phyloP scores from a whole-genome alignment of 2,329 filamentous ascomycete species.

The Rhynchosporium secalis region DNA sequence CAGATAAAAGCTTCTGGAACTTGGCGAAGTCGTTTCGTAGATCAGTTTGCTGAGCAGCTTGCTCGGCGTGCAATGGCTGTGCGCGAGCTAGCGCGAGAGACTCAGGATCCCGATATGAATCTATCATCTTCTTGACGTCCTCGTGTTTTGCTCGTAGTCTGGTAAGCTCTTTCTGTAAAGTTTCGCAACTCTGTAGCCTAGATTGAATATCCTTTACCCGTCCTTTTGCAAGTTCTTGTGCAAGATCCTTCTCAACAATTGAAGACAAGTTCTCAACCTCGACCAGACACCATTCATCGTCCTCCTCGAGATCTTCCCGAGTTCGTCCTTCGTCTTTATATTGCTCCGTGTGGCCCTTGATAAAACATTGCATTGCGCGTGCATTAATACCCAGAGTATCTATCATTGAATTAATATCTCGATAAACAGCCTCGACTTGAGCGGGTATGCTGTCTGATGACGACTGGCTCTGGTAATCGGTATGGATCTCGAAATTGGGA shows the following conservation, averaged over 20 bases:
- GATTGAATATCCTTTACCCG: slow-evolving; percentile 66
- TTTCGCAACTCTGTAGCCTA: slow-evolving; percentile 67
- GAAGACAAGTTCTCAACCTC: slow-evolving; percentile 70
- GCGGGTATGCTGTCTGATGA: slow-evolving; percentile 55
- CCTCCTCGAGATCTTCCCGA: slow-evolving; percentile 67
- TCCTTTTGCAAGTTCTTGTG: slow-evolving; percentile 63
- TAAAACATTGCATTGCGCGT: slow-evolving; percentile 56
- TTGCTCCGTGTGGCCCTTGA: slow-evolving; percentile 65
- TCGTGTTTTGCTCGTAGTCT: slow-evolving; percentile 74
- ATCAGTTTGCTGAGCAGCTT: slow-evolving; percentile 79
- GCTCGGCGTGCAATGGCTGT: slow-evolving; percentile 80
- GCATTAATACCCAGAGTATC: slow-evolving; percentile 88
- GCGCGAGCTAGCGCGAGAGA: slow-evolving; percentile 63
- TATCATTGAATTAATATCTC: slow-evolving; percentile 91
- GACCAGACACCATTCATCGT: slow-evolving; percentile 70
- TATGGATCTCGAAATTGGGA: slow-evolving; percentile 67
- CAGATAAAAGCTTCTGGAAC: slow-evolving; percentile 71
- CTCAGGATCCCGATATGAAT: slow-evolving; percentile 66
- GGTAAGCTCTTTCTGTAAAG: slow-evolving; percentile 68
- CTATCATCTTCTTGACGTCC: slow-evolving; percentile 75
- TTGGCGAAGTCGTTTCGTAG: slow-evolving; percentile 73
- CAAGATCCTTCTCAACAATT: slow-evolving; percentile 64
- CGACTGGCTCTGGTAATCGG: slow-evolving; percentile 51
- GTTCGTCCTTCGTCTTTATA: slow-evolving; percentile 55
- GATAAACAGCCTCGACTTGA: slow-evolving; percentile 68